These are phyloP conservation scores for Dioscorea cayenensis DNA, from an alignment of 116 monocot genomes.

Conservation along the genomic window DNA sequence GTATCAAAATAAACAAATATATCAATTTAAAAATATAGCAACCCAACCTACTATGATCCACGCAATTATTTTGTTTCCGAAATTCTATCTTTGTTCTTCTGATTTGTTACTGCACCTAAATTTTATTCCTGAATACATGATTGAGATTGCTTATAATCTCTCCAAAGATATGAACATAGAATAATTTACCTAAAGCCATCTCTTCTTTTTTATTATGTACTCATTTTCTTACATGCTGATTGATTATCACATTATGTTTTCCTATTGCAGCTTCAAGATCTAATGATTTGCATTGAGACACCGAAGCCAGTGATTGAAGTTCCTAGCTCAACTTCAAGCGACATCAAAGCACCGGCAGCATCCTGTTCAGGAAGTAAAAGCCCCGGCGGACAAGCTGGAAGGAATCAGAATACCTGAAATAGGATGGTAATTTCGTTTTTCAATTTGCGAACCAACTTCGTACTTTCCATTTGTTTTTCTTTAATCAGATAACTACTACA, in stretches of 20 bases:
- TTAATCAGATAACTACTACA: no score
- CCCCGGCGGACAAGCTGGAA: not conserved
- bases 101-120: not conserved
- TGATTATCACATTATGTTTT: not conserved
- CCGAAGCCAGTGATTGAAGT: conserved; percentile 3
- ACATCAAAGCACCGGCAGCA: not conserved
- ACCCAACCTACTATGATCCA: not conserved
- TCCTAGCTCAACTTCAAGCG: not conserved
- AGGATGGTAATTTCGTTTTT: not conserved
- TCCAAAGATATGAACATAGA: no score
- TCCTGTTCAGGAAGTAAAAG: conserved; percentile 3
- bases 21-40: not conserved
- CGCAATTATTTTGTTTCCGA: no score
- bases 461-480: no score
- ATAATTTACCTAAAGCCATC: no score
- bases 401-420: not conserved
- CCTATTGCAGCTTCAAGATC: conserved; percentile 15
- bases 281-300: conserved; percentile 13
- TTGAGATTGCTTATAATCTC: not conserved
- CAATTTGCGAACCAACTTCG: not conserved
- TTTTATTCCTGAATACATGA: not conserved
- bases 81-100: not conserved
- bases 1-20: not conserved
- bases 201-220: not conserved
- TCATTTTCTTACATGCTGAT: not conserved